Percentiles rank a stretch among this genome's conserved stretches.
phyloP scores from a whole-genome alignment of 2,329 filamentous ascomycete species.

The Byssothecium circinans region DNA sequence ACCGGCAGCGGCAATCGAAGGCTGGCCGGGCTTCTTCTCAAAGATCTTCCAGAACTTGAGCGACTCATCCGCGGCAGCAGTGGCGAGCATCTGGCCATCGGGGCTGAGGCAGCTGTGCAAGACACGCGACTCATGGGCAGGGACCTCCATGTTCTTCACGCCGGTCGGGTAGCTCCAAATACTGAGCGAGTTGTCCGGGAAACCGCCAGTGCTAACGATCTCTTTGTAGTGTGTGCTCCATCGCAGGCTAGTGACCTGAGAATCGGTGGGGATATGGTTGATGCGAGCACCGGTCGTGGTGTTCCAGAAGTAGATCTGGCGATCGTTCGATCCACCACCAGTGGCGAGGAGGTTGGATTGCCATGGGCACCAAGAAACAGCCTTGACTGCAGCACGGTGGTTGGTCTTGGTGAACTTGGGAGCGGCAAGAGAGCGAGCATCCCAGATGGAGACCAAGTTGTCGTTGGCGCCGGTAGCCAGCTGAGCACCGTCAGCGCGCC shows the following conservation, averaged over 20 bases:
- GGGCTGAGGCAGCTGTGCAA: conserved; percentile 96
- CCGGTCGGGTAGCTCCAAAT: conserved; percentile 99
- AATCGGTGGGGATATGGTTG: conserved; percentile 98
- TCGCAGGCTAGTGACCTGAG: conserved; percentile 91
- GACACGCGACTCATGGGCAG: conserved; percentile 93
- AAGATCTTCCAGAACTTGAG: conserved; percentile 99
- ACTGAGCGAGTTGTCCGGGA: conserved; percentile 98
- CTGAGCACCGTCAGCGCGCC: conserved; percentile 94
- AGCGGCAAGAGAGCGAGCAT: conserved; percentile 86
- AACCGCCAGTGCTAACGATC: conserved; percentile 95
- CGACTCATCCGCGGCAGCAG: conserved; percentile 91
- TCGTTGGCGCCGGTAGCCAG: conserved; percentile 97
- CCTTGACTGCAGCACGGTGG: conserved; percentile 98
- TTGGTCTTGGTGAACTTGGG: conserved; percentile 99
- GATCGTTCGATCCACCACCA: conserved; percentile 92
- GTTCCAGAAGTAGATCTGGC: conserved; percentile 99
- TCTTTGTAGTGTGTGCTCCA: conserved; percentile 98
- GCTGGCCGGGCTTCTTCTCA: conserved; percentile 89
- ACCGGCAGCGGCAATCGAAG: conserved; percentile 64
- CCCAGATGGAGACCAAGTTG: conserved; percentile 99
- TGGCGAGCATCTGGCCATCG: conserved; percentile 96
- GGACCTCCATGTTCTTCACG: conserved; percentile 97
- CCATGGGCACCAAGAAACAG: conserved; percentile 98
- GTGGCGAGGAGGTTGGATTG: conserved; percentile 96
- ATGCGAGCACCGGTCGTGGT: conserved; percentile 94